These are phyloP conservation scores for Ogataea kodamae DNA, from an alignment of 805 yeast genomes.

Conservation along the genomic window DNA sequence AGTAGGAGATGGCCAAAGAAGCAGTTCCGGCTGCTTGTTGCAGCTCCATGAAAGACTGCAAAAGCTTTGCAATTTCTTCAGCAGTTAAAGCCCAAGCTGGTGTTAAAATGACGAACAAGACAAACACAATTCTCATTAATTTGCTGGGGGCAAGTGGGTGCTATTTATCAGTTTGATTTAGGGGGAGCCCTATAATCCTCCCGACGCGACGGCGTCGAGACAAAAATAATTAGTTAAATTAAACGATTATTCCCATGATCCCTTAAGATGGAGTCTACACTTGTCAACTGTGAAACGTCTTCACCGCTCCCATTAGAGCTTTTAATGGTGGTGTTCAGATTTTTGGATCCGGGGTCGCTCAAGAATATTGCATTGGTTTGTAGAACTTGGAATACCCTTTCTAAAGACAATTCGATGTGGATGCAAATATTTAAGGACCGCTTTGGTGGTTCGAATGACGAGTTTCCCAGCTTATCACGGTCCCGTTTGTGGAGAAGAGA, in stretches of 20 bases:
- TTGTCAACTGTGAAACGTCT: no score
- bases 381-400: constrained; percentile 42
- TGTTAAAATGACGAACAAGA: neutral
- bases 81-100: neutral
- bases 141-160: no score
- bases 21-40: constrained; percentile 2
- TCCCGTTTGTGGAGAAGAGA: constrained; percentile 46
- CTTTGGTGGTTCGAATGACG: constrained; percentile 33
- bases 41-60: neutral
- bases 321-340: constrained; percentile 41
- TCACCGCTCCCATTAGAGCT: constrained; percentile 41
- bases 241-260: no score
- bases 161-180: no score
- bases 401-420: constrained; percentile 48
- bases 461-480: constrained; percentile 44
- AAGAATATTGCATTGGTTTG: constrained; percentile 43
- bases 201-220: no score
- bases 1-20: neutral
- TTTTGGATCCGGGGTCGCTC: constrained; percentile 44
- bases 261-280: no score
- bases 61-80: neutral
- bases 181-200: no score
- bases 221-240: no score
- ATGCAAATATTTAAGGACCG: constrained; percentile 39
- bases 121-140: no score